Percentiles rank a stretch among this genome's conserved stretches.
Conservation (phyloP, 176 grass and related monocot genomes). For the Carex parvula region DNA sequence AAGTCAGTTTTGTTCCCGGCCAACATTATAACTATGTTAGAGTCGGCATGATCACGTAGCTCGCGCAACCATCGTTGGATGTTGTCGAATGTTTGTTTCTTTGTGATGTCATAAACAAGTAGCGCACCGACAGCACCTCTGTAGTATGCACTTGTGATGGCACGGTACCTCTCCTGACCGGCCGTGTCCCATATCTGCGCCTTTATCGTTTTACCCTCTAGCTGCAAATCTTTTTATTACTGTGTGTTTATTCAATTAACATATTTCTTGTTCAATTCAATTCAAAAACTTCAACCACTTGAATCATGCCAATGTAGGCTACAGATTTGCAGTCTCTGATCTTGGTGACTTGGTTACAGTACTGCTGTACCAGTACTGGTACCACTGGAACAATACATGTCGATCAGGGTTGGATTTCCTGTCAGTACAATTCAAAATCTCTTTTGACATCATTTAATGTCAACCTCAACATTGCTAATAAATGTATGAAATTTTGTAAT, state of each 20-base stretch:
- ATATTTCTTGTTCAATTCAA: background rate
- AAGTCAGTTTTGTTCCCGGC: slow-evolving; percentile 40
- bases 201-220: slow-evolving; percentile 30
- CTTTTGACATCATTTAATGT: background rate
- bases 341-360: background rate
- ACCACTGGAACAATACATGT: background rate
- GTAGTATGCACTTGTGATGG: slow-evolving; percentile 35
- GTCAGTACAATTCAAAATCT: background rate
- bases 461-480: background rate
- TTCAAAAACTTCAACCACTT: background rate
- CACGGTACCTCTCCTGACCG: slow-evolving; percentile 37
- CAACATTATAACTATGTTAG: slow-evolving; percentile 36
- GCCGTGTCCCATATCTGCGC: slow-evolving; percentile 43
- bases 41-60: slow-evolving; percentile 38
- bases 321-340: background rate
- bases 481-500: background rate
- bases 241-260: background rate
- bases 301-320: background rate
- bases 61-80: slow-evolving; percentile 29
- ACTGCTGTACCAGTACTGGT: background rate
- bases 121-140: slow-evolving; percentile 31
- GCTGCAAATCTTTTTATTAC: slow-evolving; percentile 28
- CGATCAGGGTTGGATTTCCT: background rate
- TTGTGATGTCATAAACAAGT: slow-evolving; percentile 37
- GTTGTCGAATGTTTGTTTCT: slow-evolving; percentile 32